phyloP scores from a whole-genome alignment of 1,139 yeast species.

The Sugiyamaella castrensis region DNA sequence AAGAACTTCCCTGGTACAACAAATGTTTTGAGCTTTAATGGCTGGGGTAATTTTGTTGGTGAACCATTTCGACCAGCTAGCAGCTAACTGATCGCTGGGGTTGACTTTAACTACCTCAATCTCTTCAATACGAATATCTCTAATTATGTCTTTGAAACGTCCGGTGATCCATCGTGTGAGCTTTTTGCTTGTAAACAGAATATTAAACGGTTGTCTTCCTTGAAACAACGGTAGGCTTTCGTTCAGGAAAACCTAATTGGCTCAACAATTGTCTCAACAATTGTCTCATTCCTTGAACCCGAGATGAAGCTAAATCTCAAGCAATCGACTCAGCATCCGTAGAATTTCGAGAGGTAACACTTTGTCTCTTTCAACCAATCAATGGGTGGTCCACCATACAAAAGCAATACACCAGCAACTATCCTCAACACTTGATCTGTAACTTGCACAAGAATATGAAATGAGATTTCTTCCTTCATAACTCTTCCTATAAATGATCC shows the following conservation, averaged over 20 bases:
- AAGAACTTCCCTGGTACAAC: too few species aligned
- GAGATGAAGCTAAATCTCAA: not conserved
- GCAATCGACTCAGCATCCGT: conserved; percentile 8
- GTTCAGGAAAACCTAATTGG: not conserved
- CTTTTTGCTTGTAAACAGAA: not conserved
- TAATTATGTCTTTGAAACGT: too few species aligned
- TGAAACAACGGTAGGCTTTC: too few species aligned
- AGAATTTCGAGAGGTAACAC: not conserved
- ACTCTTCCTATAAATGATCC: not conserved
- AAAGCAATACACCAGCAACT: conserved; percentile 6
- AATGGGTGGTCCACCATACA: conserved; percentile 5
- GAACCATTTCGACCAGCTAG: too few species aligned
- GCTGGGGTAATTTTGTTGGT: too few species aligned
- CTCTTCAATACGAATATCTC: too few species aligned
- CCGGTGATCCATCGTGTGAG: too few species aligned
- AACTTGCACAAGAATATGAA: conserved; percentile 7
- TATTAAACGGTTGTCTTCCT: conserved; percentile 3
- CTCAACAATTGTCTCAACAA: not conserved
- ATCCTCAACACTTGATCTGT: conserved; percentile 1
- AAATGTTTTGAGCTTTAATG: too few species aligned
- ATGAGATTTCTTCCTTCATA: not conserved
- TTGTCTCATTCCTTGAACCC: not conserved
- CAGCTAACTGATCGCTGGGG: too few species aligned
- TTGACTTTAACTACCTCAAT: too few species aligned
- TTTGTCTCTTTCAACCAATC: conserved; percentile 9